Conservation (phyloP, 2,329 filamentous ascomycete genomes). For the Diaporthe sp. region DNA sequence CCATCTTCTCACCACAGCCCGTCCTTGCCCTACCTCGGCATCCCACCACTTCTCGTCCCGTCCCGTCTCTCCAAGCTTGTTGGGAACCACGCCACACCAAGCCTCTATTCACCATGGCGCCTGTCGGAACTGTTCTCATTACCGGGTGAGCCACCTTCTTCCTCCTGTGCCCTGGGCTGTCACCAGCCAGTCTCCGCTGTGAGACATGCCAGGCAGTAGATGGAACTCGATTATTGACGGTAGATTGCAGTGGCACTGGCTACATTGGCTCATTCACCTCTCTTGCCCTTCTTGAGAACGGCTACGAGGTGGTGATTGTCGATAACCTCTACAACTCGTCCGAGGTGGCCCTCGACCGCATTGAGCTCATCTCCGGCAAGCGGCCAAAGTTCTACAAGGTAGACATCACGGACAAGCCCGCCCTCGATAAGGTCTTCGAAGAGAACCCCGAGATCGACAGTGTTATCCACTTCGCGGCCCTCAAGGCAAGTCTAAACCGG, state of each 20-base stretch:
- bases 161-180: constrained; percentile 38
- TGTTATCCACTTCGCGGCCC: constrained; percentile 97
- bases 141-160: constrained; percentile 79
- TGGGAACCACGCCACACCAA: not conserved
- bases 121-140: constrained; percentile 89
- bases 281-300: constrained; percentile 90
- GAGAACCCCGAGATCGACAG: constrained; percentile 95
- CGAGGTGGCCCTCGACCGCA: constrained; percentile 90
- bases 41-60: constrained; percentile 6
- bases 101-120: constrained; percentile 38
- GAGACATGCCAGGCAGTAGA: not conserved
- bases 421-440: constrained; percentile 87
- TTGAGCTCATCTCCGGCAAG: constrained; percentile 93
- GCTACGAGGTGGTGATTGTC: constrained; percentile 95
- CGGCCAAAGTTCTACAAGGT: constrained; percentile 86
- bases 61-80: not conserved
- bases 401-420: constrained; percentile 89
- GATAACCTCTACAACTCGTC: constrained; percentile 99
- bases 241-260: constrained; percentile 83
- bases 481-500: constrained; percentile 76
- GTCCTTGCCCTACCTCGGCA: not conserved
- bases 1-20: too few relatives aligned
- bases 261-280: constrained; percentile 99
- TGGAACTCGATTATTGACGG: constrained; percentile 43
- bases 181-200: not conserved